Evolutionary conservation across 306 rosid species (phyloP).

Genomic region (Amphicarpaea edgeworthii): DNA sequence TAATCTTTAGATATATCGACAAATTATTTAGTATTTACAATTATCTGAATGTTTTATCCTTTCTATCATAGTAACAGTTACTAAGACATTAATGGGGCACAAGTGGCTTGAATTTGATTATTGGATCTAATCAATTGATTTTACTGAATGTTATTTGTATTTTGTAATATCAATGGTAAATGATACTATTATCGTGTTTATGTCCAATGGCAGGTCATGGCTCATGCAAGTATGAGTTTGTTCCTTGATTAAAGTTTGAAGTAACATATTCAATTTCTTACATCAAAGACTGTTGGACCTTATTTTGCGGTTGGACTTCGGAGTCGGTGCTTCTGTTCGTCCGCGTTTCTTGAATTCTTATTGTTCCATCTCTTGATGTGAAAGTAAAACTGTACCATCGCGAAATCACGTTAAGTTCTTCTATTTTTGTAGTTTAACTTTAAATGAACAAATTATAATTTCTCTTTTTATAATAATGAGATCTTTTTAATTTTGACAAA

Average conservation of each 20-base stretch:
- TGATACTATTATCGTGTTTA: neutral
- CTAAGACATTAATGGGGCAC: neutral
- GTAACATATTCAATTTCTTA: neutral
- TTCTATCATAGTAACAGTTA: neutral
- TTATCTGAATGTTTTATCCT: neutral
- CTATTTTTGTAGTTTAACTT: neutral
- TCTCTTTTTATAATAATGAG: no score
- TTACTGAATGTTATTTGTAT: neutral
- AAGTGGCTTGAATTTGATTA: constrained; percentile 47
- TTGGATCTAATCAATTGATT: constrained; percentile 13
- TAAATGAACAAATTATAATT: neutral
- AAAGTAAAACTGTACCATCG: neutral
- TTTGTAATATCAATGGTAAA: neutral
- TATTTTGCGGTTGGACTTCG: neutral
- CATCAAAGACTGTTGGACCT: neutral
- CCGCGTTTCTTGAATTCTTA: neutral
- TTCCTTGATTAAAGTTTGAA: constrained; percentile 50
- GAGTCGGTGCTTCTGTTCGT: neutral
- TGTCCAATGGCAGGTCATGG: constrained; percentile 61
- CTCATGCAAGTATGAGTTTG: constrained; percentile 68
- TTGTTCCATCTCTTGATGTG: neutral
- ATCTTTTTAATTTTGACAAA: neutral
- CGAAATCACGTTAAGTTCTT: neutral
- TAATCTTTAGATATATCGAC: neutral
- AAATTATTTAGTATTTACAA: neutral